phyloP scores from a whole-genome alignment of 345 rosid genomes.

The Syzygium grande region DNA sequence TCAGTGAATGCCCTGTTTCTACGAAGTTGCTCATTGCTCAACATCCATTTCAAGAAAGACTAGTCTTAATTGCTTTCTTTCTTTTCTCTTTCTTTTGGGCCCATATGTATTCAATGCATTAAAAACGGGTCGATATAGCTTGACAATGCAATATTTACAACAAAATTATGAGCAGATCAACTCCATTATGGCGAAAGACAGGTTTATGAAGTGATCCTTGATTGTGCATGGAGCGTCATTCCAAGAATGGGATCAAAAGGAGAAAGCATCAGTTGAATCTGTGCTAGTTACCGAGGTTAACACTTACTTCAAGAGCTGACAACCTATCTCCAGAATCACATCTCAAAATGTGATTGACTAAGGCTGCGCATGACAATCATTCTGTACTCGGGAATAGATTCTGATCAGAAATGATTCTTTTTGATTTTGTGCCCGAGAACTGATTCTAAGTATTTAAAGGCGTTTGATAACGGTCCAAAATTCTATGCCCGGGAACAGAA shows the following conservation, averaged over 20 bases:
- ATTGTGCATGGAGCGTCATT: not conserved
- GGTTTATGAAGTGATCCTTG: not conserved
- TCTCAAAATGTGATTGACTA: conserved; percentile 8
- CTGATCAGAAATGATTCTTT: too few relatives aligned
- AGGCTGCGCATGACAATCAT: too few relatives aligned
- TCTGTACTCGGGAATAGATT: too few relatives aligned
- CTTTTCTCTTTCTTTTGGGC: not conserved
- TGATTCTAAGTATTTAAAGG: too few relatives aligned
- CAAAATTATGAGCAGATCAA: not conserved
- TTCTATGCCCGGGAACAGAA: too few relatives aligned
- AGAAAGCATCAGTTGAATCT: not conserved
- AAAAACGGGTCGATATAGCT: not conserved
- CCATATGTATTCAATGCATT: not conserved
- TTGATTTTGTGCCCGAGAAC: too few relatives aligned
- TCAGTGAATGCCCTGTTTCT: not conserved
- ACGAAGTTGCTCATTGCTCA: not conserved
- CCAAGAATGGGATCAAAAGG: not conserved
- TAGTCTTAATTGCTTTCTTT: not conserved
- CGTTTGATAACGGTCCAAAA: too few relatives aligned
- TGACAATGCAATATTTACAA: not conserved
- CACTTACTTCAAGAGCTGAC: not conserved
- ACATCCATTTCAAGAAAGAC: not conserved
- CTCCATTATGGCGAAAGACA: not conserved
- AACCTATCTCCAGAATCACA: not conserved
- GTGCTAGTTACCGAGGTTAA: not conserved